Evolutionary conservation across 768 basidiomycete genomes (phyloP).

Genomic region (Podaxis rugospora): DNA sequence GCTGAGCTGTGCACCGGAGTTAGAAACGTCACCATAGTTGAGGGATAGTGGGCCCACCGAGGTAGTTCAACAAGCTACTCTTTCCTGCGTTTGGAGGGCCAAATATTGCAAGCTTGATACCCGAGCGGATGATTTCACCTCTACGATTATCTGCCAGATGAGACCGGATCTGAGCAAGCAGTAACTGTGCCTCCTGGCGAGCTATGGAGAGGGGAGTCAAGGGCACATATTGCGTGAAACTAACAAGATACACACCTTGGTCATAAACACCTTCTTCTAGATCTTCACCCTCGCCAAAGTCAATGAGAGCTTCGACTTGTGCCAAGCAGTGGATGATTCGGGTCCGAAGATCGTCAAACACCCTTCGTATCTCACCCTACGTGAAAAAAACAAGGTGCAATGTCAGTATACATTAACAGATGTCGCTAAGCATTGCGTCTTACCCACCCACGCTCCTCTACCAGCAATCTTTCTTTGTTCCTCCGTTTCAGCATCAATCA

Average conservation of each 20-base stretch:
- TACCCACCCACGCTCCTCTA: conserved; percentile 59
- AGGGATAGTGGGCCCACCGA: conserved; percentile 44
- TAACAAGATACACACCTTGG: conserved; percentile 41
- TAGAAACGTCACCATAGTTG: background rate
- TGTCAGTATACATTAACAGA: background rate
- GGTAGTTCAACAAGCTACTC: conserved; percentile 80
- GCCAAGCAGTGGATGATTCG: conserved; percentile 73
- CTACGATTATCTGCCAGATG: conserved; percentile 69
- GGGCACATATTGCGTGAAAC: background rate
- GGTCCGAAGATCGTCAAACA: conserved; percentile 59
- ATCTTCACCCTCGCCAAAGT: conserved; percentile 91
- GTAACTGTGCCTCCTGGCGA: conserved; percentile 37
- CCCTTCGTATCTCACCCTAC: conserved; percentile 59
- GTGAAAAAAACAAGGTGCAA: background rate
- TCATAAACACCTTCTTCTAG: conserved; percentile 80
- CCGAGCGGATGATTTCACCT: conserved; percentile 81
- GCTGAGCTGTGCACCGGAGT: conserved; percentile 48
- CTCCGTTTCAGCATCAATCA: conserved; percentile 88
- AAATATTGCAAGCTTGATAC: conserved; percentile 82
- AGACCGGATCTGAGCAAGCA: conserved; percentile 46
- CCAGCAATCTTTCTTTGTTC: conserved; percentile 72
- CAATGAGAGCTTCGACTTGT: conserved; percentile 83
- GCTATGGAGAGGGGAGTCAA: conserved; percentile 36
- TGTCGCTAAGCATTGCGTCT: background rate
- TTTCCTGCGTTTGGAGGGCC: conserved; percentile 96